Evolutionary conservation across 169 alveolate species (phyloP), one percentile per base, ranked within the genome.

Genomic region (Babesia bigemina): DNA sequence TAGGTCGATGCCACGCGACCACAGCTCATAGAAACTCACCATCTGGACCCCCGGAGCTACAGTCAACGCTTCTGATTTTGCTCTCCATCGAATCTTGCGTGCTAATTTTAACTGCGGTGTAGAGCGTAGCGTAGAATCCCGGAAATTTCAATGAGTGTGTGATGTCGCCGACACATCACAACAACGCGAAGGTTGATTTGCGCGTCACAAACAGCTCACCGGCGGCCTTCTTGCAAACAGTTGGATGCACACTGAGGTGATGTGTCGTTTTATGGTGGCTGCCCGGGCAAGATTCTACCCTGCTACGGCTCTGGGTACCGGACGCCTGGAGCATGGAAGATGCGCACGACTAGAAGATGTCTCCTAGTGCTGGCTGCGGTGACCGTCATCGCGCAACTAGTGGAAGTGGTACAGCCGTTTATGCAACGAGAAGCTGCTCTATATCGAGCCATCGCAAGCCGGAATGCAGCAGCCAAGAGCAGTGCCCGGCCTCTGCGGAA

Each of bases 1-100:
- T 13, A 67, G 56, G 67, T 67, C 76, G 42, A 67, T 19, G 36
- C 76, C 53, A 11, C 61, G 58, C 33, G 76, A 53, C 66, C 66
- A 67, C 29, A 67, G 21, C 52, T 42, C 49, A 24, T 16, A 63
- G 21, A 52, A 67, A 44, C 76, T 67, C 17, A 67, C 76, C 76
- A 67, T 67, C 13, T 17, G n/a, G 26, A 36, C 69, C 2, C 53
- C 2, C 6, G 39, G 39, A 33, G 39, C 39, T 33, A 33, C 10
- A 4, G 39, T 33, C 2, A 33, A 33, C 39, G 39, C 6, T 33
- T 2, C 39, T 33, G 39, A 33, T 33, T 33, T 33, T 33, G 39
- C 39, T 33, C 39, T 33, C 39, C 39, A 33, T 33, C 10, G 39
- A 33, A 33, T 33, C 2, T 33, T 2, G 6, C 39, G 6, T 33